A percentile compares a stretch with the other conserved stretches of the same genome.
phyloP scores from a whole-genome alignment of 1,284 basidiomycete species.

The Phaffia rhodozyma region DNA sequence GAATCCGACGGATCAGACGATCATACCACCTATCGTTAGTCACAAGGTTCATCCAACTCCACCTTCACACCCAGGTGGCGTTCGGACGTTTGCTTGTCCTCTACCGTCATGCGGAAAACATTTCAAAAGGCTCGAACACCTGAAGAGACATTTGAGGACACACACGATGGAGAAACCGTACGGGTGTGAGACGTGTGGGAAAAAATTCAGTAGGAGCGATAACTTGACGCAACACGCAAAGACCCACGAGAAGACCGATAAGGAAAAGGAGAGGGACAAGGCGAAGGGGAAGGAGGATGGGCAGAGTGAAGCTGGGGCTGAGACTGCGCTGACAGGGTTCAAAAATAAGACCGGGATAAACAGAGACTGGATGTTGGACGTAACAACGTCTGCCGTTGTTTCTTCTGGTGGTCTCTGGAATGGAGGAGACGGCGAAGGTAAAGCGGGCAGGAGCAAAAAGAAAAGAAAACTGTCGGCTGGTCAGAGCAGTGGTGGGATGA shows the following conservation, averaged over 20 bases:
- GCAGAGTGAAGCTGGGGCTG: neutral
- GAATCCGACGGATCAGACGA: neutral
- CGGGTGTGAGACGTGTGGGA: slow-evolving; percentile 56
- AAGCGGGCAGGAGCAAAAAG: no score
- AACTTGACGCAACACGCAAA: slow-evolving; percentile 71
- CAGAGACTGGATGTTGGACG: no score
- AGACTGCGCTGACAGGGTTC: neutral
- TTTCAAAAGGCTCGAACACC: slow-evolving; percentile 81
- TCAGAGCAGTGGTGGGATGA: no score
- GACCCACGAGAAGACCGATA: slow-evolving; percentile 46
- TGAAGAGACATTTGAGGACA: slow-evolving; percentile 74
- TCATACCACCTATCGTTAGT: slow-evolving; percentile 1
- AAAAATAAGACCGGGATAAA: neutral
- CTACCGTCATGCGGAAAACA: slow-evolving; percentile 63
- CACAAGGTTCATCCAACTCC: slow-evolving; percentile 20
- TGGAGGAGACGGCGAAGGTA: neutral
- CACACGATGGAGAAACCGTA: slow-evolving; percentile 79
- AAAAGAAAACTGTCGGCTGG: no score
- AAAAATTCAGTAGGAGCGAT: slow-evolving; percentile 71
- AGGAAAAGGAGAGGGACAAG: slow-evolving; percentile 1
- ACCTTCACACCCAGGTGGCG: slow-evolving; percentile 22
- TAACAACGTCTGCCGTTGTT: no score
- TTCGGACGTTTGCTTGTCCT: slow-evolving; percentile 59
- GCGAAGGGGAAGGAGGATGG: neutral
- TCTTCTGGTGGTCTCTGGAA: neutral